A percentile compares a stretch with the other conserved stretches of the same genome.
phyloP scores from a whole-genome alignment of 148 eudicot species.

The Chenopodium quinoa region DNA sequence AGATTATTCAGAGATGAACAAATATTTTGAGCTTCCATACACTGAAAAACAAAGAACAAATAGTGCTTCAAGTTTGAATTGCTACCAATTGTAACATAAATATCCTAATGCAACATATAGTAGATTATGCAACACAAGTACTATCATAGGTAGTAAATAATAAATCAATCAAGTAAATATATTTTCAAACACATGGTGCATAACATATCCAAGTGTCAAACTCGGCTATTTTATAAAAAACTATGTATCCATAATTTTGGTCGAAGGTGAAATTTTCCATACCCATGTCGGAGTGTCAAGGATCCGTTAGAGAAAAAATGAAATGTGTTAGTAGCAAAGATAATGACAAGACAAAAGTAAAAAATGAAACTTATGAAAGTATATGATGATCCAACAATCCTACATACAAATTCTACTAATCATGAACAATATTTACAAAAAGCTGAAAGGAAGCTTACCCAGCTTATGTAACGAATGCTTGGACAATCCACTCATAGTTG shows the following conservation, averaged over 20 bases:
- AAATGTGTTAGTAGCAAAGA: too few species aligned
- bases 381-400: not conserved
- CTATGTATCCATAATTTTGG: not conserved
- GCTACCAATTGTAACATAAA: not conserved
- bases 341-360: too few species aligned
- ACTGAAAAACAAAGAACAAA: constrained; percentile 10
- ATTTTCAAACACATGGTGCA: not conserved
- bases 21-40: constrained; percentile 18
- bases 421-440: not conserved
- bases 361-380: not conserved
- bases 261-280: not conserved
- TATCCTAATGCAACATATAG: not conserved
- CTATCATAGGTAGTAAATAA: not conserved
- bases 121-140: not conserved
- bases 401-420: not conserved
- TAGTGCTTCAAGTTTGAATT: not conserved
- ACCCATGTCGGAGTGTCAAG: not conserved
- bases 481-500: constrained; percentile 1
- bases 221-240: not conserved
- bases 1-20: not conserved
- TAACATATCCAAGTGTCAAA: not conserved
- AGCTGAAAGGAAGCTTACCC: constrained; percentile 10
- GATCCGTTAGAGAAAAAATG: not conserved
- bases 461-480: constrained; percentile 10
- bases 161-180: too few species aligned